Evolutionary conservation across 139 green algal genomes (phyloP).

Genomic region (Edaphochlamys debaryana): DNA sequence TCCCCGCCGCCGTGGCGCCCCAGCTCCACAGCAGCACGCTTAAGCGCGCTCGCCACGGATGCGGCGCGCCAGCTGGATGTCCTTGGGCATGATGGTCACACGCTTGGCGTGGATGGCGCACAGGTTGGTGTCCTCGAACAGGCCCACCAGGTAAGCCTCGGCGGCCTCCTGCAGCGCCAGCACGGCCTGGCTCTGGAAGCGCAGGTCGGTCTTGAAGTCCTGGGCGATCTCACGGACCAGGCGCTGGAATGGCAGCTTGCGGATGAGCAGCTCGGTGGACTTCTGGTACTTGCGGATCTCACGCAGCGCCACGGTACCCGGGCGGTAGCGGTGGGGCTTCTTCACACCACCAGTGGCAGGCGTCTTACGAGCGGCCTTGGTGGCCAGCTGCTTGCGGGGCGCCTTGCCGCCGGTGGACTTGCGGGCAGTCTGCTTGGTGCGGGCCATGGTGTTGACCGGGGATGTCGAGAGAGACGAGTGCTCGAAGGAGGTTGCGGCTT

Average conservation of each 20-base stretch:
- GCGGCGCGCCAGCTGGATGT: constrained; percentile 70
- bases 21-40: neutral
- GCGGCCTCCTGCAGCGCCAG: constrained; percentile 94
- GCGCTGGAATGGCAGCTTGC: constrained; percentile 96
- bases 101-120: constrained; percentile 97
- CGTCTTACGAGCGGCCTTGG: constrained; percentile 84
- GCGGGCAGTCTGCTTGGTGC: constrained; percentile 89
- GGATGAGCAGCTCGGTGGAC: constrained; percentile 92
- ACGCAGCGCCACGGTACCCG: constrained; percentile 87
- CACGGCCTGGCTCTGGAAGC: constrained; percentile 95
- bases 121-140: constrained; percentile 94
- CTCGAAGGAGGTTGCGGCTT: too few species aligned
- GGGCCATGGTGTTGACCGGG: too few species aligned
- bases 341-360: constrained; percentile 77
- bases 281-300: constrained; percentile 97
- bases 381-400: constrained; percentile 95
- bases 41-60: constrained; percentile 61
- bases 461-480: too few species aligned
- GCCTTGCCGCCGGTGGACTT: constrained; percentile 91
- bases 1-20: too few species aligned
- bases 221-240: constrained; percentile 97
- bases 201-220: constrained; percentile 99
- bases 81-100: constrained; percentile 75
- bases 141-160: constrained; percentile 94
- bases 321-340: constrained; percentile 89